Evolutionary conservation across 345 rosid genomes (phyloP).

Genomic region (Eucalyptus pauciflora): DNA sequence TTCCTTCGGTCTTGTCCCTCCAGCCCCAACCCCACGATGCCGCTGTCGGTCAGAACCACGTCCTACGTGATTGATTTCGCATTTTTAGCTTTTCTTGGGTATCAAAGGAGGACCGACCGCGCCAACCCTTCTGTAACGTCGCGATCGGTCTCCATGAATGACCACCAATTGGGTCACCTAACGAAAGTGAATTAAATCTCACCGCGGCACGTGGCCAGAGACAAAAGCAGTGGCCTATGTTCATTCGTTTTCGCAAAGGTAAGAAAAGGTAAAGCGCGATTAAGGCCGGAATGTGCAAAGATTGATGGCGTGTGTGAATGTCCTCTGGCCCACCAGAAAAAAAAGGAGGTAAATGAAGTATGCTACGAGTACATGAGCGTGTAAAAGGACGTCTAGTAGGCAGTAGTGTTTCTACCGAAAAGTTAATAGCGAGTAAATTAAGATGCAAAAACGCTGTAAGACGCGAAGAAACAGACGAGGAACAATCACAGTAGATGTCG

Average conservation of each 20-base stretch:
- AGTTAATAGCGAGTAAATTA: background rate
- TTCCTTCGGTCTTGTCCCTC: background rate
- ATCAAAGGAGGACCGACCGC: background rate
- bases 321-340: background rate
- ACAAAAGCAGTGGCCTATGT: background rate
- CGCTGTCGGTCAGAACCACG: too few species aligned
- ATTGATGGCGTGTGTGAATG: background rate
- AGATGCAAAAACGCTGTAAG: background rate
- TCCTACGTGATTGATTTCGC: too few species aligned
- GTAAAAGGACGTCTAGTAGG: background rate
- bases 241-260: background rate
- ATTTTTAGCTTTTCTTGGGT: too few species aligned
- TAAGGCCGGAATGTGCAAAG: too few species aligned
- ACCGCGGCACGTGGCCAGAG: background rate
- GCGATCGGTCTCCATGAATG: background rate
- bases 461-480: background rate
- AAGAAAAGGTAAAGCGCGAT: background rate
- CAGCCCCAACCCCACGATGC: background rate
- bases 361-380: background rate
- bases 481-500: background rate
- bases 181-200: background rate
- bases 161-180: background rate
- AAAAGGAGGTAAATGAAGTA: background rate
- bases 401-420: background rate
- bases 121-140: background rate